Evolutionary conservation across 139 green algal genomes (phyloP), one percentile per base, ranked within the genome.

Genomic region (Raphidocelis subcapitata): DNA sequence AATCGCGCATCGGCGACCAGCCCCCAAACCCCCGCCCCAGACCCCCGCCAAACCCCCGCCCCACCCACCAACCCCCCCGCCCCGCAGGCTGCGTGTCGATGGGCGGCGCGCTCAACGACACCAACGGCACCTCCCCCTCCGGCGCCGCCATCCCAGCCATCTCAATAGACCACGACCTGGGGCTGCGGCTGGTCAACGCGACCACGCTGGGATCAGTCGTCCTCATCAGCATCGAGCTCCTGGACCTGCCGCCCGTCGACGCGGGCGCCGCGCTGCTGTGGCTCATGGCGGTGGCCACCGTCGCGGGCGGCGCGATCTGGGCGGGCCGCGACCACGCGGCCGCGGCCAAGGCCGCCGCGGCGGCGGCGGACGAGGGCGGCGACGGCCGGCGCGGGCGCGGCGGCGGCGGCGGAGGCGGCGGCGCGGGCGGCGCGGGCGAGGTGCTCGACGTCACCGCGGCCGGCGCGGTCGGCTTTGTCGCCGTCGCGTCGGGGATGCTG

Each of bases 391-490:
- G 67, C 55, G 14, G 26, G 29, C 0, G 41, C 20, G 21, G 37
- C 3, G 10, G 46, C 65, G 55, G 47, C 65, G 28, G n/a, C 52
- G 55, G 44, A 18, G 62, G 4, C 4, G 44, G 5, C 0, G 32
- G n/a, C 14, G 29, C 55, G 46, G 62, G 18, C 15, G 62, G 18
- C 2, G 54, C 44, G 10, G 61, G 62, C 36, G 81, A 82, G 0
- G 59, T 73, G 14, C 28, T 85, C 44, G 82, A 82, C 35, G 79
- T 94, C 5, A 89, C 85, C 3, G 54, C 70, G 16, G 14, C 16
- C 14, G 80, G 67, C 0, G 90, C 91, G 1, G 74, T 90, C 18
- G 77, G n/a, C 0, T 95, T 95, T 74, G 78, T 96, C 47, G 29
- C 79, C 3, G 24, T 91, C 14, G 86, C 90, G 10, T 89, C 79